Evolutionary conservation across 129 eudicot species (phyloP).

Genomic region (Kitagawia praeruptora): DNA sequence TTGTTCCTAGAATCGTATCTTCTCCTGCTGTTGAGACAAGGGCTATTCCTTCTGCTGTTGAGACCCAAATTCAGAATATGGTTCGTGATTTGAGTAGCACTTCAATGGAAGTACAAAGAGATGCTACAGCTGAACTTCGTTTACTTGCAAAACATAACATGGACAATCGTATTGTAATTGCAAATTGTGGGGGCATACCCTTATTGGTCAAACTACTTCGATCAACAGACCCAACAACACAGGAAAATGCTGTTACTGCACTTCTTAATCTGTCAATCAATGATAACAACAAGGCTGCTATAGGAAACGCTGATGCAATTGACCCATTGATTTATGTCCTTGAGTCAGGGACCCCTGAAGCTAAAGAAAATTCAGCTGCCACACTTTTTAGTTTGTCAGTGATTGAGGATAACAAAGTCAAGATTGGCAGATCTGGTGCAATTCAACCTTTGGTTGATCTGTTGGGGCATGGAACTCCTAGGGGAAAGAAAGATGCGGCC

Average conservation of each 20-base stretch:
- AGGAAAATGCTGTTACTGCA: conserved; percentile 86
- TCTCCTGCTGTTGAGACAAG: conserved; percentile 50
- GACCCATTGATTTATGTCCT: conserved; percentile 84
- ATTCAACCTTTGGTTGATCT: conserved; percentile 81
- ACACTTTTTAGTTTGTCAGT: conserved; percentile 84
- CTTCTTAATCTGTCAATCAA: conserved; percentile 82
- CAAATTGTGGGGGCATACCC: conserved; percentile 58
- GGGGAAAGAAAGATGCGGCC: conserved; percentile 90
- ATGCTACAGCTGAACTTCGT: conserved; percentile 55
- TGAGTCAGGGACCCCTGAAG: conserved; percentile 69
- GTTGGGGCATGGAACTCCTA: conserved; percentile 69
- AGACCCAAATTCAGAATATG: conserved; percentile 44
- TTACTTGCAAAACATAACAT: conserved; percentile 66
- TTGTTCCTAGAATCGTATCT: conserved; percentile 47
- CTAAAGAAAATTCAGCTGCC: conserved; percentile 89
- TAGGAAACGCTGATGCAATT: conserved; percentile 71
- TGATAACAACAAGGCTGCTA: conserved; percentile 70
- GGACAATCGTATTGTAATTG: conserved; percentile 76
- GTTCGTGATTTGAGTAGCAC: conserved; percentile 53
- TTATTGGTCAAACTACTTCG: conserved; percentile 57
- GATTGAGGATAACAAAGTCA: conserved; percentile 66
- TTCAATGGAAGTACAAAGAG: conserved; percentile 43
- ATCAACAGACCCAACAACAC: conserved; percentile 52
- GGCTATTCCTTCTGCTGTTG: conserved; percentile 56
- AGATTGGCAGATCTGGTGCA: conserved; percentile 78